Evolutionary conservation across 371 early-diverging fungal genomes (phyloP), one percentile per base, ranked within the genome.

Genomic region (Mortierella sp.): DNA sequence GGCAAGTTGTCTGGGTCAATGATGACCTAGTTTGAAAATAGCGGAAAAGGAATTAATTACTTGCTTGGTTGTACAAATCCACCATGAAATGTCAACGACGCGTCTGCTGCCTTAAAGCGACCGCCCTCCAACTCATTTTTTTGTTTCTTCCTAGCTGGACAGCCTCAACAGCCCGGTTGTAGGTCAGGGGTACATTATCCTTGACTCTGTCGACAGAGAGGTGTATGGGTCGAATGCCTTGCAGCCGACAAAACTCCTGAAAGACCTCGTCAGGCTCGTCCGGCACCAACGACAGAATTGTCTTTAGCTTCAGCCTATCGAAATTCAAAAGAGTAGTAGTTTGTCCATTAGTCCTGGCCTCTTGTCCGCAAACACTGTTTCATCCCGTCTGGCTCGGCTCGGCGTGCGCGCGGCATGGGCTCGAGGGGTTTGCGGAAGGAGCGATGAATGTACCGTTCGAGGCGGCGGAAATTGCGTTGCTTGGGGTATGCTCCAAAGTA

Each of bases 261-360:
- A 96, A 90, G 71, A 90, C 90, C 26, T 87, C 89, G 74, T 91
- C 91, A 3, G 93, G 93, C 51, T 90, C 91, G 44, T 95, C 93
- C 2, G 98, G 98, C 8, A 96, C 94, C 14, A 98, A 91, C 0
- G 97, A 97, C 6, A 98, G 87, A 31, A 98, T 93, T 14, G 97
- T 96, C 79, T 91, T 91, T 21, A 96, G 88, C 69, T 92, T 89
- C 55, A 97, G 90, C 69, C 96, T 95, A 88, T 44, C 24, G 1
- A 51, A 74, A 10, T 40, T 0, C 50, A 31, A 46, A 28, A 51
- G 21, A 24, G 8, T 14, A 14, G 37, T 14, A 67, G 34, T 3
- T 37, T 67, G 11, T 71, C 13, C 5, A 24, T 64, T 6, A 64
- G 67, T 37, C 10, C 5, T 64, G 2, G 5, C 21, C 21, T 16